Conservation (phyloP, 2,329 filamentous ascomycete species). For the Xylariaceae sp. region DNA sequence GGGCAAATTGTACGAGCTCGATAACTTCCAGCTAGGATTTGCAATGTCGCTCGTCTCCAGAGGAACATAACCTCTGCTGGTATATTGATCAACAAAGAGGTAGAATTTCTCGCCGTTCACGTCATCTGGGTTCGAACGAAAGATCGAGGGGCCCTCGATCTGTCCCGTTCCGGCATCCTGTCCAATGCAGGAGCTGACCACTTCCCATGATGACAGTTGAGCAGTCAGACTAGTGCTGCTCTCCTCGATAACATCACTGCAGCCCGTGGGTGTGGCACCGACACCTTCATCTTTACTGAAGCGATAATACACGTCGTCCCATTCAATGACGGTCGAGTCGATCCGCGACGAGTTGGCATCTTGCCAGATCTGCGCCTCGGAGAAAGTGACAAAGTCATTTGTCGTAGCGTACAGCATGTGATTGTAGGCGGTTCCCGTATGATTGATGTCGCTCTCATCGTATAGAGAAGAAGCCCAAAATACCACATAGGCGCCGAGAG, state of each 20-base stretch:
- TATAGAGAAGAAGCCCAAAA: conserved; percentile 51
- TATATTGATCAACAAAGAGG: conserved; percentile 55
- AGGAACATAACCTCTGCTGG: conserved; percentile 50
- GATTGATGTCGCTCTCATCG: conserved; percentile 37
- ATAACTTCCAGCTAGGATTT: conserved; percentile 48
- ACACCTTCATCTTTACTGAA: conserved; percentile 56
- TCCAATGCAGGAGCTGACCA: conserved; percentile 48
- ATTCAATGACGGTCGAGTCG: conserved; percentile 50
- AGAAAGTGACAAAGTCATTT: conserved; percentile 49
- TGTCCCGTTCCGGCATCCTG: conserved; percentile 45
- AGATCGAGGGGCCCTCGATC: conserved; percentile 52
- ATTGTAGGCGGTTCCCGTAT: conserved; percentile 45
- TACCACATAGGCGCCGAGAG: conserved; percentile 41
- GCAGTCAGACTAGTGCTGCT: conserved; percentile 42
- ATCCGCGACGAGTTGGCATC: conserved; percentile 51
- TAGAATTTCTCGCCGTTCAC: conserved; percentile 52
- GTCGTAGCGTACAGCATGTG: conserved; percentile 53
- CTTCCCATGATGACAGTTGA: conserved; percentile 41
- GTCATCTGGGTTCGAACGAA: conserved; percentile 49
- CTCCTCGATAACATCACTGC: conserved; percentile 54
- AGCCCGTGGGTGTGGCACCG: conserved; percentile 39
- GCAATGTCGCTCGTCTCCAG: conserved; percentile 49
- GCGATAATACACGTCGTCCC: conserved; percentile 43
- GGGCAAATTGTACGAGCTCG: conserved; percentile 45
- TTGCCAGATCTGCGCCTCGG: conserved; percentile 47